phyloP scores from a whole-genome alignment of 495 filamentous ascomycete genomes.

The Penicillium argentinense region DNA sequence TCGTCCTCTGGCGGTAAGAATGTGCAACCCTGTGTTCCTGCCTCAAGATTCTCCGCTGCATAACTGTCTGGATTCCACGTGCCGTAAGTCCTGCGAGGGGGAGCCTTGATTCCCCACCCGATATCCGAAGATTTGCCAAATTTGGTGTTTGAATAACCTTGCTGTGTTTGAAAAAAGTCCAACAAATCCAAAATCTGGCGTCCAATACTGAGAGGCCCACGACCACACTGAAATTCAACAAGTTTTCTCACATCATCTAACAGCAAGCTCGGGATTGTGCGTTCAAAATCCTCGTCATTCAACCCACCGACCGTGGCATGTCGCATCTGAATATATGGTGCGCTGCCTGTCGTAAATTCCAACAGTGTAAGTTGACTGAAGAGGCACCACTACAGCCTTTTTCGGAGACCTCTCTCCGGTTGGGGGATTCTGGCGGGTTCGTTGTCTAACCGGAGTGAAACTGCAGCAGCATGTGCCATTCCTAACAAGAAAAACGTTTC shows the following conservation, averaged over 20 bases:
- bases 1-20: neutral
- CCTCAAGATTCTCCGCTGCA: neutral
- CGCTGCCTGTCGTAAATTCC: neutral
- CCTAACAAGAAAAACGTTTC: neutral
- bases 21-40: neutral
- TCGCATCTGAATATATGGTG: neutral
- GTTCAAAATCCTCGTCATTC: neutral
- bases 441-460: neutral
- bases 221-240: neutral
- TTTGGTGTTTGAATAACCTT: neutral
- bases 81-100: neutral
- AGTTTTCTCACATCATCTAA: neutral
- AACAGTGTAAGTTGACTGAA: neutral
- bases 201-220: neutral
- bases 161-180: neutral
- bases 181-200: neutral
- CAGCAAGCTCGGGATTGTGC: neutral
- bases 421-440: neutral
- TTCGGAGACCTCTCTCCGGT: neutral
- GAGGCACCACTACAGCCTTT: neutral
- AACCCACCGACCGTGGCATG: neutral
- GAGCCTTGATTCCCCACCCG: neutral
- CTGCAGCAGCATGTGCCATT: neutral
- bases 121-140: neutral
- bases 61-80: neutral